These are phyloP conservation scores for Tolypocladium inflatum DNA, from an alignment of 2,329 filamentous ascomycete genomes.

Conservation along the genomic window DNA sequence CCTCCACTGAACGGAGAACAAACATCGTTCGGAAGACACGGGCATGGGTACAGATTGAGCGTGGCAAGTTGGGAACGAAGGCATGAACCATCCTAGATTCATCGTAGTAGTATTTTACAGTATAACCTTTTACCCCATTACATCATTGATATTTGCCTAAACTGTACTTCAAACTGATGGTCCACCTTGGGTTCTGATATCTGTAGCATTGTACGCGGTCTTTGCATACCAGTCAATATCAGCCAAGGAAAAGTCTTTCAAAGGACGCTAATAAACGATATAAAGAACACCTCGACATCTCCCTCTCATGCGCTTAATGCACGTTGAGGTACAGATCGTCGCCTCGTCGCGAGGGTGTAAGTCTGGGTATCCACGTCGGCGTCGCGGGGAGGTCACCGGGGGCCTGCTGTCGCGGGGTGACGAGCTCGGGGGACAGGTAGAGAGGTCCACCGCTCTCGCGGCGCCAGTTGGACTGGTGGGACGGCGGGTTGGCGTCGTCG, in stretches of 20 bases:
- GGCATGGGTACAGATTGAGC: neutral
- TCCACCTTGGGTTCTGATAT: neutral
- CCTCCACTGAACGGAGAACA: neutral
- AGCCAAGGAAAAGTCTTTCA: neutral
- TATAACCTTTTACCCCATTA: slow-evolving; percentile 6
- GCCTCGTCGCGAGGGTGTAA: slow-evolving; percentile 58
- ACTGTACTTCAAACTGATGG: neutral
- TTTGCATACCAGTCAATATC: neutral
- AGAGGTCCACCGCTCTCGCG: slow-evolving; percentile 1
- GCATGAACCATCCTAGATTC: slow-evolving; percentile 7
- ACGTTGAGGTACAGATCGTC: slow-evolving; percentile 55
- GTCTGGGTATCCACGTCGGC: slow-evolving; percentile 36
- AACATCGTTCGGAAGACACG: neutral
- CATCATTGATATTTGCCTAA: neutral
- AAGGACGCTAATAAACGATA: neutral
- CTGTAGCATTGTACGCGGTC: neutral
- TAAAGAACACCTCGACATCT: neutral
- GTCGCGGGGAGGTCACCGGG: slow-evolving; percentile 9
- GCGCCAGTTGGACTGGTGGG: neutral
- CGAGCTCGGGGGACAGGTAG: slow-evolving; percentile 1
- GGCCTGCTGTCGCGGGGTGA: neutral
- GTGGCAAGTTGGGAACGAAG: no score
- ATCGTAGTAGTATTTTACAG: slow-evolving; percentile 14
- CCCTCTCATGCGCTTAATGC: slow-evolving; percentile 20
- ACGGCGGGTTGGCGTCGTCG: neutral